Conservation (phyloP, 2,329 filamentous ascomycete species). For the Claviceps humidiphila region DNA sequence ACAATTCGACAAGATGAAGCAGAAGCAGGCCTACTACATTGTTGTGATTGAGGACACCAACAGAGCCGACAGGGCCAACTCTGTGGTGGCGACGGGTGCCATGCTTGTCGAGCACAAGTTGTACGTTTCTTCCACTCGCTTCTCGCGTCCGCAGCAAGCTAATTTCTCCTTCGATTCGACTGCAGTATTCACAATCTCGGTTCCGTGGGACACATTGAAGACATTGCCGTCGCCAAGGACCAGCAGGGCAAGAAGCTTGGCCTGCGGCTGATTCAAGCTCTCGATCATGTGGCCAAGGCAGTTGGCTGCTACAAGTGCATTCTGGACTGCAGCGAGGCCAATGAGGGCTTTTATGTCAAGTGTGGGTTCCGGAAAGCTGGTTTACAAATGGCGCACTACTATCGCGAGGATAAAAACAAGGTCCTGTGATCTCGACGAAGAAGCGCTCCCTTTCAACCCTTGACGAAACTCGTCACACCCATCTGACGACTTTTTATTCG, state of each 20-base stretch:
- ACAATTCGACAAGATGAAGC: constrained; percentile 70
- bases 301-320: constrained; percentile 97
- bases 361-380: constrained; percentile 89
- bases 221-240: constrained; percentile 88
- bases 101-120: constrained; percentile 91
- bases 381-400: constrained; percentile 94
- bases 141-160: not conserved
- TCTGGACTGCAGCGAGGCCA: constrained; percentile 88
- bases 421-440: constrained; percentile 11
- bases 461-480: not conserved
- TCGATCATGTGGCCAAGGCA: constrained; percentile 76
- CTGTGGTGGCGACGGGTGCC: constrained; percentile 80
- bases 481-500: not conserved
- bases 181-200: constrained; percentile 65
- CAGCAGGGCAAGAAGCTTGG: constrained; percentile 97
- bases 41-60: constrained; percentile 68
- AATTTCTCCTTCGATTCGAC: constrained; percentile 9
- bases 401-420: constrained; percentile 46
- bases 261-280: constrained; percentile 79
- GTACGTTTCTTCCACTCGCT: constrained; percentile 33
- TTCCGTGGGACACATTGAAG: constrained; percentile 88
- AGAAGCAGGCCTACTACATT: constrained; percentile 69
- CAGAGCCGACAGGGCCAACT: constrained; percentile 33
- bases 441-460: too few relatives aligned
- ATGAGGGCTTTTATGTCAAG: constrained; percentile 97